Percentiles rank a stretch among this genome's conserved stretches.
phyloP scores from a whole-genome alignment of 2,329 filamentous ascomycete species.

The Penicillium sp. region DNA sequence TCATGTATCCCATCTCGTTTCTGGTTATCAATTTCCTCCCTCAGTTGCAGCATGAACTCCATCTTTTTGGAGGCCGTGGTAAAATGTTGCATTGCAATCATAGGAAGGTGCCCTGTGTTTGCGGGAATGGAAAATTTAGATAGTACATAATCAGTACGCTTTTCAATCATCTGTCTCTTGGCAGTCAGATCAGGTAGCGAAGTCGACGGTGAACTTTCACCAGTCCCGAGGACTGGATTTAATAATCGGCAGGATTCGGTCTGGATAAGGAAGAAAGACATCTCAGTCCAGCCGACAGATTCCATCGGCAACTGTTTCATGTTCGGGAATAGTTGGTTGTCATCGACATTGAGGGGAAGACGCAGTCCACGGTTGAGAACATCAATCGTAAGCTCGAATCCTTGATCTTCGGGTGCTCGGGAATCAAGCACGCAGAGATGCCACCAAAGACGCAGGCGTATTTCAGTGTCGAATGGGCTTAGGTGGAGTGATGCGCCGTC shows the following conservation, averaged over 20 bases:
- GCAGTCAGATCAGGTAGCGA: slow-evolving; percentile 9
- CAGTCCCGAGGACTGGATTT: slow-evolving; percentile 15
- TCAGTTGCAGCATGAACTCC: slow-evolving; percentile 17
- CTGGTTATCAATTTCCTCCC: slow-evolving; percentile 14
- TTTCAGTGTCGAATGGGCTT: slow-evolving; percentile 57
- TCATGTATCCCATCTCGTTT: slow-evolving; percentile 2
- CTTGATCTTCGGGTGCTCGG: slow-evolving; percentile 61
- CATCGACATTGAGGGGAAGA: slow-evolving; percentile 47
- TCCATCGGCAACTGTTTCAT: slow-evolving; percentile 15
- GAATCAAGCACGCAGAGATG: slow-evolving; percentile 60
- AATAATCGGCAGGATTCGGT: slow-evolving; percentile 20
- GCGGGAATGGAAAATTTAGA: slow-evolving; percentile 10
- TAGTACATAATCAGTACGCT: slow-evolving; percentile 7
- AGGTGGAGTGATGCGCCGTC: slow-evolving; percentile 57
- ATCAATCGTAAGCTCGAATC: slow-evolving; percentile 61
- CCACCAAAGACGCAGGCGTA: slow-evolving; percentile 63
- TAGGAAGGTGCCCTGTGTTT: background rate
- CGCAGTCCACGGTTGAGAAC: slow-evolving; percentile 43
- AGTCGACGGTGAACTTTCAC: slow-evolving; percentile 8
- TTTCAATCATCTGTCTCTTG: slow-evolving; percentile 11
- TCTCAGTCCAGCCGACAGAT: slow-evolving; percentile 15
- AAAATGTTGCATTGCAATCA: slow-evolving; percentile 17
- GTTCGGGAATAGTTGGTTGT: slow-evolving; percentile 16
- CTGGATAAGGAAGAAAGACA: slow-evolving; percentile 24
- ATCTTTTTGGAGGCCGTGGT: slow-evolving; percentile 16